Percentiles rank a stretch among this genome's conserved stretches.
phyloP scores from a whole-genome alignment of 225 moss, liverwort and hornwort genomes.

The Pleurozium schreberi region DNA sequence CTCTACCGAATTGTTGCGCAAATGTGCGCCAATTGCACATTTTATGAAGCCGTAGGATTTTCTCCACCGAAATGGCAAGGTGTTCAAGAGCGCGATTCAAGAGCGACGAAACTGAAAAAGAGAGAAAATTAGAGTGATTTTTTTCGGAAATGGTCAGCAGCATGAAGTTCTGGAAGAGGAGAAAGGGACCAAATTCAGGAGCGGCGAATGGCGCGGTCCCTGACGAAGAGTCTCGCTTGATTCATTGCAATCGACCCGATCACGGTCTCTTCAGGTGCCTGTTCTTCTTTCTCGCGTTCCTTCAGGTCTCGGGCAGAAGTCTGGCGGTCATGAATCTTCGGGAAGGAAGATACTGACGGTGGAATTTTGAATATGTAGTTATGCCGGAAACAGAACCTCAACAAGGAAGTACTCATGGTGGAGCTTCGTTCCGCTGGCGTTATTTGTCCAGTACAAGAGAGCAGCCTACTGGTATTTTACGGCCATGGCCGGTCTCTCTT shows the following conservation, averaged over 20 bases:
- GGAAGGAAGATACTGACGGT: not conserved
- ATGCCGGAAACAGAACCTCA: slow-evolving; percentile 39
- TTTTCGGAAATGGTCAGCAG: not conserved
- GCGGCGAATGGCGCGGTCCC: not conserved
- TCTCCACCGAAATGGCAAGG: not conserved
- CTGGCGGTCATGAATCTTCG: not conserved
- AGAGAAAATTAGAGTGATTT: not conserved
- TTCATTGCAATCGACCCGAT: slow-evolving; percentile 29
- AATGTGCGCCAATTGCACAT: slow-evolving; percentile 13
- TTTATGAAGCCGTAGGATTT: not conserved
- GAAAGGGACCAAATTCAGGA: not conserved
- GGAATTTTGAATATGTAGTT: slow-evolving; percentile 24
- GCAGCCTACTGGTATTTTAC: slow-evolving; percentile 97
- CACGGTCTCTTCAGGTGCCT: slow-evolving; percentile 21
- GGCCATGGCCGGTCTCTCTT: slow-evolving; percentile 67
- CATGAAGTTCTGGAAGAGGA: slow-evolving; percentile 28
- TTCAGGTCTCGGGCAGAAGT: not conserved
- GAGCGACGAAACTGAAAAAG: not conserved
- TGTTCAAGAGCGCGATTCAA: not conserved
- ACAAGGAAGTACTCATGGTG: slow-evolving; percentile 86
- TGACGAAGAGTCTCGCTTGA: slow-evolving; percentile 5
- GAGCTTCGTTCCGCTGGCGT: slow-evolving; percentile 56
- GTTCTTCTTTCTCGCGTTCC: not conserved
- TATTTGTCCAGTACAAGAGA: slow-evolving; percentile 69
- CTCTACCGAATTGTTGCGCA: not conserved